Evolutionary conservation across 768 basidiomycete species (phyloP).

Genomic region (Suillus spraguei): DNA sequence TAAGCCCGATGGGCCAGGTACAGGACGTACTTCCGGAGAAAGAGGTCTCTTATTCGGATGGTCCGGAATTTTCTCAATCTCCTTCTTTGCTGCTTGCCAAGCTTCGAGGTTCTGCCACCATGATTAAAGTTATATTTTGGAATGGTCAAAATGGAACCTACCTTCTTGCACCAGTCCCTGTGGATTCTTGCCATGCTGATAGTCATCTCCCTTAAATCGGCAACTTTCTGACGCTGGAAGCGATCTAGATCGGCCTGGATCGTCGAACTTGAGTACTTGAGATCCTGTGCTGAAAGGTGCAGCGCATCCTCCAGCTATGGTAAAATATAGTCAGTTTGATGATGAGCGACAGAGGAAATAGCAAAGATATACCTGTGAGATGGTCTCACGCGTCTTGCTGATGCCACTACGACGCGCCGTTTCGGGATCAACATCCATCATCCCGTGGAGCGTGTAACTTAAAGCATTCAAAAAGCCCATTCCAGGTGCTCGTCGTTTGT

Average conservation of each 20-base stretch:
- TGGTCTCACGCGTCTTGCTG: constrained; percentile 90
- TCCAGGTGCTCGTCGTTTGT: constrained; percentile 64
- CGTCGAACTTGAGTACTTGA: constrained; percentile 95
- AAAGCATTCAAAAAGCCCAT: constrained; percentile 90
- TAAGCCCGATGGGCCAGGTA: constrained; percentile 39
- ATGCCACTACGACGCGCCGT: constrained; percentile 91
- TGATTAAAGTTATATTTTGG: constrained; percentile 19
- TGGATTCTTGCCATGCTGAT: constrained; percentile 90
- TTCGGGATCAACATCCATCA: constrained; percentile 99
- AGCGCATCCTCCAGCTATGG: constrained; percentile 91
- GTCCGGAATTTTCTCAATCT: constrained; percentile 87
- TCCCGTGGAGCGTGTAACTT: constrained; percentile 93
- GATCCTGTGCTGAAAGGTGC: constrained; percentile 88
- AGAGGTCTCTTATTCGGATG: constrained; percentile 78
- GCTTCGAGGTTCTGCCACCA: constrained; percentile 83
- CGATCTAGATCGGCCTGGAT: constrained; percentile 98
- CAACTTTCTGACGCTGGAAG: constrained; percentile 98
- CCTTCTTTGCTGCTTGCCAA: constrained; percentile 95
- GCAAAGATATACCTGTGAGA: constrained; percentile 74
- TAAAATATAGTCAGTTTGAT: constrained; percentile 18
- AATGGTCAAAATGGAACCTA: constrained; percentile 30
- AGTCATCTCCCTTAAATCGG: constrained; percentile 92
- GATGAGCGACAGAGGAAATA: constrained; percentile 14
- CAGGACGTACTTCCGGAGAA: constrained; percentile 34
- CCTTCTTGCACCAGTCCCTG: constrained; percentile 97